phyloP scores from a whole-genome alignment of 805 yeast genomes.

The Candida ponderosae region DNA sequence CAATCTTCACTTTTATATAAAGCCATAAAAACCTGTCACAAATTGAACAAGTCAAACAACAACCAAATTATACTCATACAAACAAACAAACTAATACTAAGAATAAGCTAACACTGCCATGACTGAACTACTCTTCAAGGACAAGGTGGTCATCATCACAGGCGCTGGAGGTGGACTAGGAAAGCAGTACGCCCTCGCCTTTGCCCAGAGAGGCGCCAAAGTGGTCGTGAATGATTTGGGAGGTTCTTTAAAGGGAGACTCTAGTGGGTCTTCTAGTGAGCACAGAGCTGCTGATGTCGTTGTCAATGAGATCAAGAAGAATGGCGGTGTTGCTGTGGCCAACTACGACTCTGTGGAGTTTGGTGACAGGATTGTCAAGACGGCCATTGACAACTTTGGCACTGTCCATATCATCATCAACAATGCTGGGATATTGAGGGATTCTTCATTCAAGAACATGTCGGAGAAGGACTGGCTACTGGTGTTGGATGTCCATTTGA shows the following conservation, averaged over 20 bases:
- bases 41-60: neutral
- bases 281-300: conserved; percentile 80
- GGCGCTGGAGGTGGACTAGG: conserved; percentile 99
- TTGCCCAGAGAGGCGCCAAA: conserved; percentile 85
- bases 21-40: too few relatives aligned
- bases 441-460: conserved; percentile 83
- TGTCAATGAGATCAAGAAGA: conserved; percentile 69
- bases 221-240: conserved; percentile 95
- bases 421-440: conserved; percentile 94
- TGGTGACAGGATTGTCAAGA: conserved; percentile 77
- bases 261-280: conserved; percentile 56
- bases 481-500: conserved; percentile 81
- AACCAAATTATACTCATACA: neutral
- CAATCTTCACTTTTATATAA: too few relatives aligned
- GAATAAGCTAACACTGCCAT: conserved; percentile 6
- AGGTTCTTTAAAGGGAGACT: conserved; percentile 70
- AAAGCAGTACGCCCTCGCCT: conserved; percentile 76
- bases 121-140: conserved; percentile 48
- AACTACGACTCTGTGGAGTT: conserved; percentile 86
- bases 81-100: neutral
- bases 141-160: conserved; percentile 85
- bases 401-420: conserved; percentile 83
- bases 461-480: conserved; percentile 67
- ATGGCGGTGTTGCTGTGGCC: conserved; percentile 86
- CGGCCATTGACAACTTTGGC: conserved; percentile 83